phyloP scores from a whole-genome alignment of 768 basidiomycete species.

The Lactarius evosmus region DNA sequence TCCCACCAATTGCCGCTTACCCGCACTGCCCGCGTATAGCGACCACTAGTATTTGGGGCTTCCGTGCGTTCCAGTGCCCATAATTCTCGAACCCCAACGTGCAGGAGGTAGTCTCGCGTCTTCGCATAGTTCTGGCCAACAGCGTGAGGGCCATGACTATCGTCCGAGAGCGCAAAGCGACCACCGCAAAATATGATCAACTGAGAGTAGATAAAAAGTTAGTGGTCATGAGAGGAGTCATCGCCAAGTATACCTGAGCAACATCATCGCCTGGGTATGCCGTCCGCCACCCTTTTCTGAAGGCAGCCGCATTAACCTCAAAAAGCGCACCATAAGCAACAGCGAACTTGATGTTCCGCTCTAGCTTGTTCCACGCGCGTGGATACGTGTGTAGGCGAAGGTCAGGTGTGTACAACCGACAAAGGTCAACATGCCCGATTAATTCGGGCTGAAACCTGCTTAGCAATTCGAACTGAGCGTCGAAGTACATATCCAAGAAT shows the following conservation, averaged over 20 bases:
- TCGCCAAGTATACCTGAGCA: slow-evolving; percentile 51
- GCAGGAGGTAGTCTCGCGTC: slow-evolving; percentile 60
- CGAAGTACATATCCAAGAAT: slow-evolving; percentile 74
- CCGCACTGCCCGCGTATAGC: slow-evolving; percentile 43
- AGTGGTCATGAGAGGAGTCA: slow-evolving; percentile 14
- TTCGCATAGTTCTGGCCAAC: slow-evolving; percentile 85
- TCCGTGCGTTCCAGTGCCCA: slow-evolving; percentile 55
- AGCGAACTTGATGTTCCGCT: slow-evolving; percentile 72
- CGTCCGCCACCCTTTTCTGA: slow-evolving; percentile 85
- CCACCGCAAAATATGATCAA: slow-evolving; percentile 67
- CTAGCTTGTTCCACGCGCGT: slow-evolving; percentile 58
- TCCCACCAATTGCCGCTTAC: slow-evolving; percentile 55
- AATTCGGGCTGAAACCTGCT: slow-evolving; percentile 76
- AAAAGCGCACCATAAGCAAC: slow-evolving; percentile 85
- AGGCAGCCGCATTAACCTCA: slow-evolving; percentile 89
- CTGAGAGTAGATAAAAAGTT: slow-evolving; percentile 40
- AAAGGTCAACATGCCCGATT: slow-evolving; percentile 92
- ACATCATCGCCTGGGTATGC: slow-evolving; percentile 84
- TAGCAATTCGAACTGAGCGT: slow-evolving; percentile 75
- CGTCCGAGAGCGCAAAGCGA: slow-evolving; percentile 85
- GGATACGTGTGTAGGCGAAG: slow-evolving; percentile 55
- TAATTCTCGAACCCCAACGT: slow-evolving; percentile 56
- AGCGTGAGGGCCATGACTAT: slow-evolving; percentile 86
- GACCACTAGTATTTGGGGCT: slow-evolving; percentile 45
- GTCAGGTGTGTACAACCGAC: slow-evolving; percentile 75